Base-by-base conservation (phyloP, 371 early-diverging fungal genomes). In the Haplosporangium sp. region DNA sequence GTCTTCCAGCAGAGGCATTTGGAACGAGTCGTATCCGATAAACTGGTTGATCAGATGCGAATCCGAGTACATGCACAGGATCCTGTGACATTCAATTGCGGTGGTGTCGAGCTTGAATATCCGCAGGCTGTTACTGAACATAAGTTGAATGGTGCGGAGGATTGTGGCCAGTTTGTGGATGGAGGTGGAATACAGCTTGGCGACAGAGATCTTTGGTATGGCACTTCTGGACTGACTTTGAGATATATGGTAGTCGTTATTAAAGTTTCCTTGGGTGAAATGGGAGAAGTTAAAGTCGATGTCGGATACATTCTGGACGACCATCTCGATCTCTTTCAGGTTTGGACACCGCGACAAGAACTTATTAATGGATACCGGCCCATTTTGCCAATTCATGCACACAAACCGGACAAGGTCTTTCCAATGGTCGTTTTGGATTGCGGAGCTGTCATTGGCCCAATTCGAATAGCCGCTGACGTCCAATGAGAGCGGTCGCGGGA, bases 271-370 rank as follows among this genome's bases (percentile, higher is more conserved):
- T 21, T 57, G 48, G 38, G 16, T 16, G 41, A 38, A 9, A 16
- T 55, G n/a, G 11, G 41, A 2, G 11, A 11, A 6, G 20, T 20
- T n/a, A 55, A 67, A 36, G 13, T 55, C 23, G 12, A 67, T 21
- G 9, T 67, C 67, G 1, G 11, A 8, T n/a, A 40, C 7, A n/a
- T 42, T 12, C 29, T 18, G 37, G 38, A 67, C 48, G n/a, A 59
- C 18, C 59, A 67, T 59, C 60, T 67, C 60, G 37, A 67, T 54
- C 42, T 67, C 67, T 40, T 21, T 54, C 41, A 67, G 60, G 7
- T 55, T 45, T 38, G 48, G 55, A 38, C 67, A 59, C 6, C 48
- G 54, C 0, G 48, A 6, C 5, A 67, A 20, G 11, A 67, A 67
- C 9, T 12, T 3, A 5, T 54, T 48, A 14, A 13, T n/a, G 6